These are phyloP conservation scores for Calocera viscosa DNA, from an alignment of 768 basidiomycete genomes.

Conservation along the genomic window DNA sequence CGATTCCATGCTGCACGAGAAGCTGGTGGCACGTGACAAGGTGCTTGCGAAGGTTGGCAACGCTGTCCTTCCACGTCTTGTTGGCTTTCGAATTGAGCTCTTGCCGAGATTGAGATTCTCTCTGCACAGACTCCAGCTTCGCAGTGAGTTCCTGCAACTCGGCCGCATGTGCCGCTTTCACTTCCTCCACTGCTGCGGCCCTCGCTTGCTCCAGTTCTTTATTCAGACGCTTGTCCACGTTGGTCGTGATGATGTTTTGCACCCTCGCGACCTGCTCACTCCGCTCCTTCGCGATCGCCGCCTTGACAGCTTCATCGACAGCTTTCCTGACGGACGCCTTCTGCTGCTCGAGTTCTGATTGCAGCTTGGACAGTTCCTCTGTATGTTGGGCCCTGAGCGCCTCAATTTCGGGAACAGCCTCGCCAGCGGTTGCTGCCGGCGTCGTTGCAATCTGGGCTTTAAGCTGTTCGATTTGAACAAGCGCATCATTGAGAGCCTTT, in stretches of 20 bases:
- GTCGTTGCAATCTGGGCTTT: not conserved
- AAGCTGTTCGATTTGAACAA: not conserved
- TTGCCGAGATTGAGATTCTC: not conserved
- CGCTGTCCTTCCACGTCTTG: constrained; percentile 7
- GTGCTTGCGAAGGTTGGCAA: constrained; percentile 1
- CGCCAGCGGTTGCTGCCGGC: not conserved
- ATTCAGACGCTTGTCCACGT: not conserved
- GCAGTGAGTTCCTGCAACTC: not conserved
- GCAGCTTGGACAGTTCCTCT: not conserved
- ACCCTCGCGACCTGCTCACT: not conserved
- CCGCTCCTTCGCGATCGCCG: not conserved
- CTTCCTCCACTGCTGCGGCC: not conserved
- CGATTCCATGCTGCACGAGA: not conserved
- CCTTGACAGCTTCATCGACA: not conserved
- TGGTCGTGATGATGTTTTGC: not conserved
- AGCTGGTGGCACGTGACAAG: not conserved
- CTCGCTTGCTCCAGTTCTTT: not conserved
- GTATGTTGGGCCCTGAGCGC: not conserved
- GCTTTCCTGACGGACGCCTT: not conserved
- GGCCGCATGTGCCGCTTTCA: not conserved
- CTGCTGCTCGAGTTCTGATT: not conserved
- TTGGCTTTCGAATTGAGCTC: constrained; percentile 1
- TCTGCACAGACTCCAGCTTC: not conserved
- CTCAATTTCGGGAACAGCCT: not conserved
- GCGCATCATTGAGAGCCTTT: not conserved